Evolutionary conservation across 164 flowering plant species (phyloP).

Genomic region (grape (Vitis vinifera)): ASM3070453v1 NC_081822.1:11434001-11434500

Average conservation of each 20-base stretch:
- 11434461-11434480: conserved; percentile 15
- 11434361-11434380: background rate
- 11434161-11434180: too few species aligned
- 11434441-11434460: background rate
- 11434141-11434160: too few species aligned
- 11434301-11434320: too few species aligned
- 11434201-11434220: background rate
- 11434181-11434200: background rate
- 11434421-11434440: background rate
- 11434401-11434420: conserved; percentile 12
- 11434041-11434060: too few species aligned
- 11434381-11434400: conserved; percentile 11
- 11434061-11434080: too few species aligned
- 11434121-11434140: too few species aligned
- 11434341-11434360: conserved; percentile 1
- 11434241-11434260: conserved; percentile 12
- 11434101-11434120: too few species aligned
- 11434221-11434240: conserved; percentile 8
- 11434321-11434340: background rate
- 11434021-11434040: too few species aligned
- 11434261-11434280: conserved; percentile 12
- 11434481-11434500: conserved; percentile 22
- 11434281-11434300: background rate
- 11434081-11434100: too few species aligned
- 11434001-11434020: too few species aligned